Evolutionary conservation across 202 grass and related monocot species (phyloP), one percentile per base, ranked within the genome.

Genomic region (Panicum virgatum): DNA sequence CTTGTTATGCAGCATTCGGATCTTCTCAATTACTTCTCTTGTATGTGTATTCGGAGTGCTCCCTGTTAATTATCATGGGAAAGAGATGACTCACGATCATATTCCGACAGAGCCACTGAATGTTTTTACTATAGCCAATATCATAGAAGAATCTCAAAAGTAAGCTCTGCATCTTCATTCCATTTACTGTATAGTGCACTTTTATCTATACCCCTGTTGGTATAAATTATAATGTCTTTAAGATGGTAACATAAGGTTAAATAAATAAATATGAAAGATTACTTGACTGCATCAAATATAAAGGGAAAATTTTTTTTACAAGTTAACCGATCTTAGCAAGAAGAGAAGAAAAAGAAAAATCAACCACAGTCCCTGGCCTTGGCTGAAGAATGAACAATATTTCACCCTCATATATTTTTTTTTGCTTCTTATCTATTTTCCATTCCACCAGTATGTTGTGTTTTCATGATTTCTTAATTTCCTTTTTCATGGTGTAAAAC

Each of bases 111-210:
- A 93, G 18, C 80, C 88, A 16, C 68, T 98, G 56, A 90, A 95
- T 72, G 80, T 95, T 40, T 98, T 95, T 73, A 95, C 92, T 39
- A 98, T 98, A 86, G 92, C 80, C 51, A 98, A 98, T 82, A 56
- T 95, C 72, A 83, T 76, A 80, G 84, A 88, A 85, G 85, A 89
- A 72, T 98, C 96, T 68, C 73, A 11, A 82, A 89, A 73, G 96
- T 98, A 98, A 87, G 81, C 19, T 69, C n/a, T 50, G 9, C 66
- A 6, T 70, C 26, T 47, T 79, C 53, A 43, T 68, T 62, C 6
- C 56, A 53, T 38, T 76, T 36, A 75, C n/a, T 44, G 25, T 19
- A 59, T 53, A 68, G 14, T 15, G 26, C 34, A 58, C 10, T 37
- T 32, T 73, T 39, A 40, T 34, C 54, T 83, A n/a, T 57, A 51